These are phyloP conservation scores for Heliamphora pulchella DNA, from an alignment of 179 eudicot genomes.

Conservation along the genomic window DNA sequence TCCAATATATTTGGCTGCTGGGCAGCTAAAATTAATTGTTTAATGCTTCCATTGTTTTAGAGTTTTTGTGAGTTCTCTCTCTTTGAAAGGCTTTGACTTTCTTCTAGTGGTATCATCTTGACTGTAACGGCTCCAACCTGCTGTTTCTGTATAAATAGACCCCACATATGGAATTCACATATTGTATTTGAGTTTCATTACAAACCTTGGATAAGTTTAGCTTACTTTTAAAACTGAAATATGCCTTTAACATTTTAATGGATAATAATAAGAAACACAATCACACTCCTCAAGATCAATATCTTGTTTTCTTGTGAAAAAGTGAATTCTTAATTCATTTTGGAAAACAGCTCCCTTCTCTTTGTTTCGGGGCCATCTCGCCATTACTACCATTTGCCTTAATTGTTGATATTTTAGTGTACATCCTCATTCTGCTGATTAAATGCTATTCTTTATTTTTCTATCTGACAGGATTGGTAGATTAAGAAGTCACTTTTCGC, in stretches of 20 bases:
- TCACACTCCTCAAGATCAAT: neutral
- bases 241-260: neutral
- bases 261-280: neutral
- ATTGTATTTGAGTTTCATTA: neutral
- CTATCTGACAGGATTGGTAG: neutral
- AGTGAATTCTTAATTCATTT: neutral
- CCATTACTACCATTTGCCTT: neutral
- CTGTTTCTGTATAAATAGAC: neutral
- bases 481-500: neutral
- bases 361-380: neutral
- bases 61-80: neutral
- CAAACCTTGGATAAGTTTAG: neutral
- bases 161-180: neutral
- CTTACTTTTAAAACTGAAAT: neutral
- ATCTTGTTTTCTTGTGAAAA: no score
- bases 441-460: neutral
- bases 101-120: neutral
- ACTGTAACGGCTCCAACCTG: neutral
- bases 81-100: neutral
- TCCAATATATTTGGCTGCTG: conserved; percentile 2
- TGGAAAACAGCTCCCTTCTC: conserved; percentile 5
- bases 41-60: neutral
- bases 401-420: neutral
- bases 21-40: neutral
- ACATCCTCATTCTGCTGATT: neutral